phyloP scores from a whole-genome alignment of 2,329 filamentous ascomycete species.

The Botrytis byssoidea region DNA sequence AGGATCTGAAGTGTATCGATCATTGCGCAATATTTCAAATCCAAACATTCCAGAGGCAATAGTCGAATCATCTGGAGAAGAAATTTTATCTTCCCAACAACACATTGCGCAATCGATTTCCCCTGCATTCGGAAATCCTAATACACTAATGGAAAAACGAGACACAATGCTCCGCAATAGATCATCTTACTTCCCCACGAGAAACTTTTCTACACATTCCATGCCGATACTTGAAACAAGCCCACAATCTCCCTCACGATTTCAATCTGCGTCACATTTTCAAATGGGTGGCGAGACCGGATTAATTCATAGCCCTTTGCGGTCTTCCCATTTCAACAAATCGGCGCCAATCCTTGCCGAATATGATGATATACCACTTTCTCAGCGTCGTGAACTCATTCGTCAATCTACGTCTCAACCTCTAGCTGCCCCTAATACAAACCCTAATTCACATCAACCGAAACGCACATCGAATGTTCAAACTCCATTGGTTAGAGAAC shows the following conservation, averaged over 20 bases:
- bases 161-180: conserved; percentile 48
- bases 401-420: conserved; percentile 39
- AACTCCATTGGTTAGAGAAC: conserved; percentile 49
- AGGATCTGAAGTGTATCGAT: conserved; percentile 8
- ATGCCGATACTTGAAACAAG: conserved; percentile 25
- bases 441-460: conserved; percentile 56
- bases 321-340: background rate
- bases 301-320: conserved; percentile 38
- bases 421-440: conserved; percentile 28
- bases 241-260: conserved; percentile 24
- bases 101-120: conserved; percentile 15
- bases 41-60: conserved; percentile 39
- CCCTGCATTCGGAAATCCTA: conserved; percentile 35
- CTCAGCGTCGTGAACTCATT: conserved; percentile 62
- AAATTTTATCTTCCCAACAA: conserved; percentile 28
- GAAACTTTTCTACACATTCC: conserved; percentile 15
- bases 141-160: conserved; percentile 55
- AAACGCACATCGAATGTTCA: conserved; percentile 47
- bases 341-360: conserved; percentile 42
- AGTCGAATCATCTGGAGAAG: conserved; percentile 40
- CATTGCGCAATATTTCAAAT: conserved; percentile 38
- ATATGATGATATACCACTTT: conserved; percentile 69
- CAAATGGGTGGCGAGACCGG: conserved; percentile 43
- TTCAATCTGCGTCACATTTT: background rate
- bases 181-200: conserved; percentile 24